Evolutionary conservation across 1,284 basidiomycete genomes (phyloP).

Genomic region (Sphaerobolus stellatus): DNA sequence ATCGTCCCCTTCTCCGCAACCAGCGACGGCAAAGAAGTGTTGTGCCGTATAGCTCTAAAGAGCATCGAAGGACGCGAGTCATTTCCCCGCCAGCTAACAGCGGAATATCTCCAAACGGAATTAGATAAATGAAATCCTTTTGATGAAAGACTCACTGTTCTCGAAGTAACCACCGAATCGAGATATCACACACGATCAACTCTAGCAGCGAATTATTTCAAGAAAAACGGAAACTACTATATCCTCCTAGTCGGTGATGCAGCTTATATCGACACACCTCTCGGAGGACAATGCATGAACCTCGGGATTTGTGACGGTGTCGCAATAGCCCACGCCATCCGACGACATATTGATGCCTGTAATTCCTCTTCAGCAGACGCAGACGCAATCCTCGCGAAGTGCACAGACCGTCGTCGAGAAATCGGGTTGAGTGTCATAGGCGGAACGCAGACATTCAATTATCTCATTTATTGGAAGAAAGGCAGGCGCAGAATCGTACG

Average conservation of each 20-base stretch:
- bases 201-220: conserved; percentile 36
- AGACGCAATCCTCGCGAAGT: too few species aligned
- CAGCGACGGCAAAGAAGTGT: conserved; percentile 7
- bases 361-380: background rate
- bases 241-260: conserved; percentile 44
- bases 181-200: conserved; percentile 38
- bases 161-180: conserved; percentile 34
- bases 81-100: conserved; percentile 28
- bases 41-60: conserved; percentile 32
- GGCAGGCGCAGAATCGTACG: too few species aligned
- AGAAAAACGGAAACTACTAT: conserved; percentile 23
- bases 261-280: conserved; percentile 44
- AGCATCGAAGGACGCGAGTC: conserved; percentile 27
- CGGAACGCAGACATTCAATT: too few species aligned
- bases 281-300: conserved; percentile 48
- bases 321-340: conserved; percentile 26
- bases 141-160: conserved; percentile 22
- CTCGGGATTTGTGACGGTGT: conserved; percentile 45
- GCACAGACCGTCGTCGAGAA: too few species aligned
- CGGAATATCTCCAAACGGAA: conserved; percentile 35
- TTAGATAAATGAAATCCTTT: conserved; percentile 27
- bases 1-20: conserved; percentile 22
- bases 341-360: background rate
- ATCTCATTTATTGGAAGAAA: too few species aligned
- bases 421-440: too few species aligned